Base-by-base conservation (phyloP, 129 eudicot species). In the Lonicera japonica region DNA sequence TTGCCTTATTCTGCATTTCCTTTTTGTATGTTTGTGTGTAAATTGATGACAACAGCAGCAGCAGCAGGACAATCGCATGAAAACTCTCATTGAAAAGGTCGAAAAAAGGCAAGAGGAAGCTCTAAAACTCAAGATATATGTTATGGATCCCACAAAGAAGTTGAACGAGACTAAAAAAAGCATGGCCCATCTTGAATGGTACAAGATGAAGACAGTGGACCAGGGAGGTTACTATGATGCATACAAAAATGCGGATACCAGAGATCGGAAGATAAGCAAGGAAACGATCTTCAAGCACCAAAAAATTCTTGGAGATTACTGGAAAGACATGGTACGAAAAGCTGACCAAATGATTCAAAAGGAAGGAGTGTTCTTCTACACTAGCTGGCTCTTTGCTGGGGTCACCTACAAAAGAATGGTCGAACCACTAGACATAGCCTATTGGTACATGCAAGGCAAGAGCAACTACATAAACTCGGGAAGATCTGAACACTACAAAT, bases 391-490 rank as follows among this genome's bases (percentile, higher is more conserved):
- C 4, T 70, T 34, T 19, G 69, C 69, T 13, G 90, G 86, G 25
- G 79, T 66, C 4, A 83, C 63, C 65, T 83, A 73, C 14, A 76
- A 86, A 40, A 76, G 86, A 58, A 76, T 83, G 24, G 72, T 79
- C 1, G 86, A 83, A 69, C 90, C 85, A 25, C 70, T 83, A 16
- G 69, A 76, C 54, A 83, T 83, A 54, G 90, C 80, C 16, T 75
- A 79, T 0, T 55, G 70, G 55, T 79, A 83, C 71, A 73, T 61
- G 46, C 48, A 64, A 3, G 79, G 73, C 5, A 16, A 60, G 4
- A 70, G 10, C 12, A 56, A 77, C 58, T 80, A 77, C 45, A 15
- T 54, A 5, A 45, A 11, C 4, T 16, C 1, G 5, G 18, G 18
- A 38, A 64, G 86, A 64, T 13, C 63, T 0, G 23, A 67, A 9